Percentiles rank a stretch among this genome's conserved stretches.
Conservation (phyloP, 768 basidiomycete species). For the Collybia sp. region DNA sequence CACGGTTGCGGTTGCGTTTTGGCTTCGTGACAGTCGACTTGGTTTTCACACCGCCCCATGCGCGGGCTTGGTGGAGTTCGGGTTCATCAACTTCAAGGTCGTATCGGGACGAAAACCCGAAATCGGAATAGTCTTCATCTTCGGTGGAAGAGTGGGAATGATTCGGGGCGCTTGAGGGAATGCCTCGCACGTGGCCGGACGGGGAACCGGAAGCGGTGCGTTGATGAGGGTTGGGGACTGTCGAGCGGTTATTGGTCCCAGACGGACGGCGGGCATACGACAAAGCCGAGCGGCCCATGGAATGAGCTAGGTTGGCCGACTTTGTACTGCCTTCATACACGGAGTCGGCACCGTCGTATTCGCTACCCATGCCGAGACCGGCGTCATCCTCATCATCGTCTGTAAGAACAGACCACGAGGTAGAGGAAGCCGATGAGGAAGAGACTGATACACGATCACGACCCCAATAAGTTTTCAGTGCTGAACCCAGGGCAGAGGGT, state of each 20-base stretch:
- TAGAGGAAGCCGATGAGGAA: constrained; percentile 62
- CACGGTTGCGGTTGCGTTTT: constrained; percentile 59
- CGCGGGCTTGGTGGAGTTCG: constrained; percentile 19
- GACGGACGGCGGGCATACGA: constrained; percentile 70
- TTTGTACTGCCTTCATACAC: constrained; percentile 38
- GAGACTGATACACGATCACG: constrained; percentile 44
- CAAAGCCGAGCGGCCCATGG: constrained; percentile 39
- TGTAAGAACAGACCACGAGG: constrained; percentile 59
- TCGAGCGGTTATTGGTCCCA: constrained; percentile 63
- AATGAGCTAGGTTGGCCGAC: constrained; percentile 29
- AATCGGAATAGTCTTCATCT: constrained; percentile 38
- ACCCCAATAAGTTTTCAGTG: constrained; percentile 39
- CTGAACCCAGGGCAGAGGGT: constrained; percentile 60
- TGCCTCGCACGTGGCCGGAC: constrained; percentile 28
- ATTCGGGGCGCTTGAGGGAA: constrained; percentile 39
- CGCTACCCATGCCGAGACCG: constrained; percentile 25
- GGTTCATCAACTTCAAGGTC: constrained; percentile 25
- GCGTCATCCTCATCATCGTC: constrained; percentile 60
- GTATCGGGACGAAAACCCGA: constrained; percentile 34
- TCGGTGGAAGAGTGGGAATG: constrained; percentile 34
- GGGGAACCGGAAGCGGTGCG: constrained; percentile 46
- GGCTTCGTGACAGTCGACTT: constrained; percentile 28
- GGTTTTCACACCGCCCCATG: constrained; percentile 15
- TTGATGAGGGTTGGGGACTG: constrained; percentile 50
- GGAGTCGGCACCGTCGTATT: constrained; percentile 30